Evolutionary conservation across 2,329 filamentous ascomycete species (phyloP), one percentile per base, ranked within the genome.

Genomic region (Colletotrichum agaves): DNA sequence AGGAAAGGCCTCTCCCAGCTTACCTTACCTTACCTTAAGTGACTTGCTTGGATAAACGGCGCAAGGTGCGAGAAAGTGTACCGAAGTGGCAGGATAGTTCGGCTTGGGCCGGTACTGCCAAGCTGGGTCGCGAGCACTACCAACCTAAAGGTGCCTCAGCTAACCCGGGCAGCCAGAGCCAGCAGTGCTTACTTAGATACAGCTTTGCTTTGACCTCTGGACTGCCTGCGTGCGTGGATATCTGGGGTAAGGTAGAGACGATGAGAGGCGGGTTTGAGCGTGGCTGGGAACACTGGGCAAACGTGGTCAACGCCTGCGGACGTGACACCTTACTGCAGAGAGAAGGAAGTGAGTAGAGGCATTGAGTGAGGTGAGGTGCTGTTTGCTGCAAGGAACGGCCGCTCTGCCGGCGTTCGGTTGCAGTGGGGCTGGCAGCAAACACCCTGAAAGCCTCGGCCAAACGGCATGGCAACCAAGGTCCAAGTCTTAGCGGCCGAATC

Each of bases 401-500:
- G 31, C 31, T 49, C 27, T 60, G 56, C 33, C 19, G 39, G 49
- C 21, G 15, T 39, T 27, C 27, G 6, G 44, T 43, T 37, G 23
- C 37, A 44, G 50, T 67, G 59, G 49, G 35, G 63, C 27, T 27
- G 27, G 27, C 6, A 27, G 27, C 27, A 27, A 43, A 6, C 39
- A 33, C 63, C 63, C 15, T 47, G 41, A 49, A 63, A 67, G 37
- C 59, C 59, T 67, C 52, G 64, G 64, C 23, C 60, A 56, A 44
- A 49, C 46, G 52, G 64, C 60, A 62, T 15, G 19, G 19, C 21
- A n/a, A 44, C n/a, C 23, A 44, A 56, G 52, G 52, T 56, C 11
- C 15, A 37, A 55, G 35, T 55, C 21, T 31, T 53, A 53, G n/a
- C 50, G 50, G 17, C 31, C 31, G 50, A 53, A 53, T 15, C 33